phyloP scores from a whole-genome alignment of 2,329 filamentous ascomycete genomes.

The Rhinocladiella similis region DNA sequence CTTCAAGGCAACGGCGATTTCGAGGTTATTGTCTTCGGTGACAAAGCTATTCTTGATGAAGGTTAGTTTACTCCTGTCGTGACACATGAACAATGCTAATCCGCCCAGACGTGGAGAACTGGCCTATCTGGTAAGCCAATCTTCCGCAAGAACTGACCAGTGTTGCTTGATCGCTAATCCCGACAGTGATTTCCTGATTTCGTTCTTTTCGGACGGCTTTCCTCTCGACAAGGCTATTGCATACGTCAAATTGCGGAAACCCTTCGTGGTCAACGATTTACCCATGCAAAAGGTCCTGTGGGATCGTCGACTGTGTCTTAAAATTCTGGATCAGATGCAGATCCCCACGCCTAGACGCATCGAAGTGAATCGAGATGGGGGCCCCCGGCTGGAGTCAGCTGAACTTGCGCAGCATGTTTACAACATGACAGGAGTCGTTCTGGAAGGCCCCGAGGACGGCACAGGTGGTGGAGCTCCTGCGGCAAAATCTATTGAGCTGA shows the following conservation, averaged over 20 bases:
- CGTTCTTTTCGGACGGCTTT: constrained; percentile 97
- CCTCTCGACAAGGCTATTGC: constrained; percentile 95
- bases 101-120: constrained; percentile 78
- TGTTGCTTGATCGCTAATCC: not conserved
- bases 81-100: constrained; percentile 9
- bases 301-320: constrained; percentile 88
- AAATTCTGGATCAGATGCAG: constrained; percentile 81
- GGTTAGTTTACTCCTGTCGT: constrained; percentile 42
- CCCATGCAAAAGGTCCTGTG: constrained; percentile 97
- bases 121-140: constrained; percentile 75
- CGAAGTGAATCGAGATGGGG: constrained; percentile 91
- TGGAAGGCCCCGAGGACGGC: constrained; percentile 70
- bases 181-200: constrained; percentile 79
- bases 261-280: constrained; percentile 96
- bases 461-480: constrained; percentile 57
- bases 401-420: constrained; percentile 80
- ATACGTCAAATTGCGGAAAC: constrained; percentile 88
- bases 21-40: constrained; percentile 95
- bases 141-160: not conserved
- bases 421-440: constrained; percentile 72
- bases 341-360: constrained; percentile 86
- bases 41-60: constrained; percentile 98
- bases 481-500: constrained; percentile 72
- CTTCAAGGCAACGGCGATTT: constrained; percentile 90
- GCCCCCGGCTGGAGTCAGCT: constrained; percentile 73